These are phyloP conservation scores for Phialophora tarda DNA, from an alignment of 2,329 filamentous ascomycete species.

Conservation along the genomic window DNA sequence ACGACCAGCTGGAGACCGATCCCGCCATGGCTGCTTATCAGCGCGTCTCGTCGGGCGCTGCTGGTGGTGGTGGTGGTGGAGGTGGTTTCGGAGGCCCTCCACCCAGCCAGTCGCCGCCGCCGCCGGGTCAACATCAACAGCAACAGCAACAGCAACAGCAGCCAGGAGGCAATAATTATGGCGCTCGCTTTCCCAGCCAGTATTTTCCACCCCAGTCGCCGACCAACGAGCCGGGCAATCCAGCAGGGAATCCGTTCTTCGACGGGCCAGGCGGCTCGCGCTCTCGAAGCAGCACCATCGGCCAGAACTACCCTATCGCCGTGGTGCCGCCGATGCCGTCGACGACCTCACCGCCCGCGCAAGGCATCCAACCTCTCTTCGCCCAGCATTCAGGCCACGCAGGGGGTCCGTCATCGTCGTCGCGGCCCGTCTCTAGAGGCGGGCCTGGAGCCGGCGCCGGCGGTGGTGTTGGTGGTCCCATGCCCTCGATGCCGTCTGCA, in stretches of 20 bases:
- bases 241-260: constrained; percentile 27
- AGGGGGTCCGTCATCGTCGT: constrained; percentile 16
- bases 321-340: constrained; percentile 31
- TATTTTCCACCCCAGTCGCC: constrained; percentile 32
- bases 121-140: constrained; percentile 14
- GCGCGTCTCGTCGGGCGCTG: constrained; percentile 22
- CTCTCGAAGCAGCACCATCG: constrained; percentile 37
- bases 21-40: constrained; percentile 26
- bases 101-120: constrained; percentile 15
- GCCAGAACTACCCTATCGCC: constrained; percentile 36
- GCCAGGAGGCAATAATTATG: constrained; percentile 13
- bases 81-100: constrained; percentile 16
- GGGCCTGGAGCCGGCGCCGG: not conserved
- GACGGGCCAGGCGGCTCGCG: constrained; percentile 25
- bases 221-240: constrained; percentile 23
- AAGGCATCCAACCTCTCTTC: constrained; percentile 35
- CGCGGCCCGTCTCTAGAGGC: constrained; percentile 35
- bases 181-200: constrained; percentile 36
- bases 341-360: constrained; percentile 26
- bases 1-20: constrained; percentile 10
- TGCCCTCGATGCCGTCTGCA: constrained; percentile 23
- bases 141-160: not conserved
- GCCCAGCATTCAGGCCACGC: constrained; percentile 35
- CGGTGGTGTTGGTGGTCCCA: constrained; percentile 11
- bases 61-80: constrained; percentile 13